Evolutionary conservation across 495 filamentous ascomycete genomes (phyloP), one percentile per base, ranked within the genome.

Genomic region (Letharia lupina): DNA sequence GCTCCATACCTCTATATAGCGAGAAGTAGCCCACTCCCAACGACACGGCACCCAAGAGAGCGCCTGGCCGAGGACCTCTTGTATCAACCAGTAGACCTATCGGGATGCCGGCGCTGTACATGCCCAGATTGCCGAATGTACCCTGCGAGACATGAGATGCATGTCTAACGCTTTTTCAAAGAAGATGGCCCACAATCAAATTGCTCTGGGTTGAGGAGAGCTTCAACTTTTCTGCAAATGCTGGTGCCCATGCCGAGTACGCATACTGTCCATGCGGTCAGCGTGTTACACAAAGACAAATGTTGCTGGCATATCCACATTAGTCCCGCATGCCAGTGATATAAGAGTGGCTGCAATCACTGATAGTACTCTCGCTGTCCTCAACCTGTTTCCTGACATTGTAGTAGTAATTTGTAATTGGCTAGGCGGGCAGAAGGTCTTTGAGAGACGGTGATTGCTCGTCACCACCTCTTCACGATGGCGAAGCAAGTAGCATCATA

Each of bases 171-270:
- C 44, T 31, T 63, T 52, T 57, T 64, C 42, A 44, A 37, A 50
- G 64, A 45, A 73, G 33, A 57, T 37, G 37, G 57, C 86, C 73
- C 79, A 91, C 88, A 71, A 98, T 95, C 65, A 97, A 72, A 75
- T 98, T 97, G 76, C 82, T 89, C 75, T 96, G 83, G 37, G 92
- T 98, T 35, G 94, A 88, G 4, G 91, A 91, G 61, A 98, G 85
- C 75, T 89, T 84, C 76, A 98, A 80, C 65, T 82, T 84, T 66
- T 92, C 86, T 35, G 92, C 92, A 71, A 97, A 96, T 75, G 96
- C 91, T 20, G 94, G 94, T 39, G 88, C 93, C 91, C 95, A 98
- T 77, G 94, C 95, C 63, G 92, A 96, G 73, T 97, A 98, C 69
- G 93, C 95, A 84, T 98, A 98, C 92, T 96, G 70, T 61, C 20